Percentiles rank a stretch among this genome's conserved stretches.
phyloP scores from a whole-genome alignment of 1,284 basidiomycete genomes.

The Leccinum griseonigrum region DNA sequence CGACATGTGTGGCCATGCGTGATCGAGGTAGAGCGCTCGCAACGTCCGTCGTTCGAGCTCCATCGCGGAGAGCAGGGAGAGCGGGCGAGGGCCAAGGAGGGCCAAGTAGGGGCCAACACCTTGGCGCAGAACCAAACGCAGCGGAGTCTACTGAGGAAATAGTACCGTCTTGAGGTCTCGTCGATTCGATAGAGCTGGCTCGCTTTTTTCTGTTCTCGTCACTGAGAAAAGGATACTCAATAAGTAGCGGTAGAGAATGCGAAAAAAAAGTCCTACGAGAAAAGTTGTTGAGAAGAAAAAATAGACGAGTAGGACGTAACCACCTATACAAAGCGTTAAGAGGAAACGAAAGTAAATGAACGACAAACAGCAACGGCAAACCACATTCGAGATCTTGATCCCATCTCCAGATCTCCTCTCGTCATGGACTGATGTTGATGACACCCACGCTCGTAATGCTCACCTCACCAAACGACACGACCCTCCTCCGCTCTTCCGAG shows the following conservation, averaged over 20 bases:
- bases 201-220: neutral
- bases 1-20: constrained; percentile 21
- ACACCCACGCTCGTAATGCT: neutral
- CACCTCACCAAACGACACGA: constrained; percentile 29
- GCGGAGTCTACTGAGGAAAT: constrained; percentile 25
- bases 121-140: constrained; percentile 26
- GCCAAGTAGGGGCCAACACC: constrained; percentile 25
- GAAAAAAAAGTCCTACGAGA: constrained; percentile 1
- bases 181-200: neutral
- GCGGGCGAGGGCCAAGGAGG: neutral
- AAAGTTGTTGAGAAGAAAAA: neutral
- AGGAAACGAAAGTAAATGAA: constrained; percentile 8
- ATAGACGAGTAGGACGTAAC: neutral
- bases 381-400: constrained; percentile 11
- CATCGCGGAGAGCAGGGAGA: constrained; percentile 15
- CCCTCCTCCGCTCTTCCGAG: constrained; percentile 35
- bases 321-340: constrained; percentile 11
- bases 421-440: neutral
- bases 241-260: constrained; percentile 5
- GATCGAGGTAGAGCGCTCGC: constrained; percentile 26
- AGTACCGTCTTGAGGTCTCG: constrained; percentile 30
- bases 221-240: constrained; percentile 3
- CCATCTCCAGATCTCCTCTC: constrained; percentile 6
- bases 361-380: constrained; percentile 14
- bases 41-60: constrained; percentile 30